phyloP scores from a whole-genome alignment of 163 green algal genomes.

The Chlamydomonas reinhardtii region DNA sequence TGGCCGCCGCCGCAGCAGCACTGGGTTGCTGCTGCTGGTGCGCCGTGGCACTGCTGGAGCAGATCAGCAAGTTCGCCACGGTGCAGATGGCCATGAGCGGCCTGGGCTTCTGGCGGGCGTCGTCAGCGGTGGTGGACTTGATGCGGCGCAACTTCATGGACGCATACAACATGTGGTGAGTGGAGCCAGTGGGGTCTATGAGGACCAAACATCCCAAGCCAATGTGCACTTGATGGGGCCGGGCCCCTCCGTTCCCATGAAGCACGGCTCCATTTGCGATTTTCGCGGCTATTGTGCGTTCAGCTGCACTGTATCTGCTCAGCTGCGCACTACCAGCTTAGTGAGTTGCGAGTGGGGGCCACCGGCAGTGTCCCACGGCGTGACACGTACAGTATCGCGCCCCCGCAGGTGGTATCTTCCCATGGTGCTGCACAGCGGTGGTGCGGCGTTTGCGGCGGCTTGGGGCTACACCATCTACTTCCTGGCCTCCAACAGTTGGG shows the following conservation, averaged over 20 bases:
- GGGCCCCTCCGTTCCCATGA: no score
- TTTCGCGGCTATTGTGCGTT: no score
- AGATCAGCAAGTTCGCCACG: conserved; percentile 53
- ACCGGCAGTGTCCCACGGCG: no score
- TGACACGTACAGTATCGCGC: no score
- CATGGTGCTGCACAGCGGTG: conserved; percentile 27
- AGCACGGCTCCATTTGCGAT: no score
- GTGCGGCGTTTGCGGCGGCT: conserved; percentile 24
- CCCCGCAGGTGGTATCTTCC: conserved; percentile 41
- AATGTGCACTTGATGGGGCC: no score
- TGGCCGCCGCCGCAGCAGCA: neutral
- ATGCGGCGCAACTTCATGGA: conserved; percentile 48
- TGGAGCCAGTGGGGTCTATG: neutral
- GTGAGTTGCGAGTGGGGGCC: no score
- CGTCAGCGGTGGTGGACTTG: conserved; percentile 33
- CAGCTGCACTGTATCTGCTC: no score
- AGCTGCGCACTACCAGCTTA: no score
- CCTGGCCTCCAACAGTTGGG: conserved; percentile 21
- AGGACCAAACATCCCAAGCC: no score
- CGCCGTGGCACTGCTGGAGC: conserved; percentile 23
- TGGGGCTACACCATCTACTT: conserved; percentile 38
- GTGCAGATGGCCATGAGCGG: conserved; percentile 53
- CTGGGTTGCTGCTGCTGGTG: conserved; percentile 18
- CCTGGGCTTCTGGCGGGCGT: conserved; percentile 44
- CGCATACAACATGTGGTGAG: conserved; percentile 46